Base-by-base conservation (phyloP, 2,329 filamentous ascomycete species). In the Acephala macrosclerotiorum region DNA sequence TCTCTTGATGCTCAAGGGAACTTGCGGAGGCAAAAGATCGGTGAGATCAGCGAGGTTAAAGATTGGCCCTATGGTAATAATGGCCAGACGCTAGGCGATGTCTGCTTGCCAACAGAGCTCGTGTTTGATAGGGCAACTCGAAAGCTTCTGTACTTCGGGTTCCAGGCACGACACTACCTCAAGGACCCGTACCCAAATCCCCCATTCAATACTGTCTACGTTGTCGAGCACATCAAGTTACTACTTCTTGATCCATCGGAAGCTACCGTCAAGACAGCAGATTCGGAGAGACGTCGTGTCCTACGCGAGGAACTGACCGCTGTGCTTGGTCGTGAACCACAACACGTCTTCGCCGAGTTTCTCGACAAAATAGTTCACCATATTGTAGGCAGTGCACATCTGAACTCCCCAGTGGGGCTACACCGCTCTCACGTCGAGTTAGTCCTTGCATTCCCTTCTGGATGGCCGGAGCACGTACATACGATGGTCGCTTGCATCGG, bases 381-480 rank as follows among this genome's bases (percentile, higher is more conserved):
- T 16, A n/a, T 45, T 45, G 9, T 45, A 20, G 42, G 18, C 18
- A 45, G 18, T 45, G 42, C 42, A 11, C 9, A 45, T 12, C 42
- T 7, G n/a, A 45, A 45, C 8, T 45, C 8, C 18, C n/a, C 42
- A 14, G 6, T 14, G 6, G 18, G 42, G 8, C n/a, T 45, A 16
- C 42, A 45, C 9, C 5, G 6, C n/a, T n/a, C 9, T 6, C 8
- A 64, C 2, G 12, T 70, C 25, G 68, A 70, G 55, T 35, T 70
- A 5, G 58, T 53, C 8, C 60, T 70, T 22, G 68, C 68, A 1
- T 70, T 70, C 33, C 68, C 68, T 16, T 66, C 66, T 16, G 68
- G 68, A 18, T 70, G 68, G 68, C 56, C 60, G 18, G 60, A 64
- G 16, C 38, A 42, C 2, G 33, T 70, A 36, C 68, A 70, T 45